A percentile compares a stretch with the other conserved stretches of the same genome.
Evolutionary conservation across 352 stramenopile species (phyloP).

Genomic region (Globisporangium alternatum): DNA sequence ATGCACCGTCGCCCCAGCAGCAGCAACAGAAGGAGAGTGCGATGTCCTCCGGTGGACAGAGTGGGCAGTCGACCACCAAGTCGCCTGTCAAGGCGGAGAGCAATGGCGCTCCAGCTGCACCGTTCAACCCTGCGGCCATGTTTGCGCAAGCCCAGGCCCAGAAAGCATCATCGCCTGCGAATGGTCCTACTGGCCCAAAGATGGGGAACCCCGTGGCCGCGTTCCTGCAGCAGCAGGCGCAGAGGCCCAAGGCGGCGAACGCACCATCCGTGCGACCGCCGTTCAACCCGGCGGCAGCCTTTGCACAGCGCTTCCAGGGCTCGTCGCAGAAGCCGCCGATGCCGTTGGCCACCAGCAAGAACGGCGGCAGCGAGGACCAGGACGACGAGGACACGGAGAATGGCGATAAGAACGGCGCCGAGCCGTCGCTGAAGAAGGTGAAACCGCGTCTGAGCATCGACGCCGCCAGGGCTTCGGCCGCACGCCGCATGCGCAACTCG

Average conservation of each 20-base stretch:
- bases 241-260: constrained; percentile 27
- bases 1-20: constrained; percentile 22
- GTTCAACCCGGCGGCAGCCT: constrained; percentile 51
- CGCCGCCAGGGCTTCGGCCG: constrained; percentile 64
- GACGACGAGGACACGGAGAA: constrained; percentile 38
- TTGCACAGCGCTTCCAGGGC: constrained; percentile 51
- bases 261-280: constrained; percentile 16
- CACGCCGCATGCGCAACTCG: constrained; percentile 63
- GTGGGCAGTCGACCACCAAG: constrained; percentile 10
- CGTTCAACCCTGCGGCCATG: constrained; percentile 53
- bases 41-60: constrained; percentile 9
- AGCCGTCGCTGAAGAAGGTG: constrained; percentile 74
- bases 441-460: constrained; percentile 76
- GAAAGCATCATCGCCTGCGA: constrained; percentile 19
- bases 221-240: constrained; percentile 54
- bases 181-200: constrained; percentile 2
- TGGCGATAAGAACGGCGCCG: constrained; percentile 25
- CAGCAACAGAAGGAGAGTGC: constrained; percentile 20
- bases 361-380: constrained; percentile 29
- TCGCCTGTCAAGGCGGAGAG: constrained; percentile 13
- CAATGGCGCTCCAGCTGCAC: constrained; percentile 4
- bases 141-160: constrained; percentile 48
- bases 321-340: constrained; percentile 36
- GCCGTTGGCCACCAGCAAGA: constrained; percentile 30
- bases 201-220: constrained; percentile 42